phyloP scores from a whole-genome alignment of 2,329 filamentous ascomycete species.

The Polytolypa hystricis region DNA sequence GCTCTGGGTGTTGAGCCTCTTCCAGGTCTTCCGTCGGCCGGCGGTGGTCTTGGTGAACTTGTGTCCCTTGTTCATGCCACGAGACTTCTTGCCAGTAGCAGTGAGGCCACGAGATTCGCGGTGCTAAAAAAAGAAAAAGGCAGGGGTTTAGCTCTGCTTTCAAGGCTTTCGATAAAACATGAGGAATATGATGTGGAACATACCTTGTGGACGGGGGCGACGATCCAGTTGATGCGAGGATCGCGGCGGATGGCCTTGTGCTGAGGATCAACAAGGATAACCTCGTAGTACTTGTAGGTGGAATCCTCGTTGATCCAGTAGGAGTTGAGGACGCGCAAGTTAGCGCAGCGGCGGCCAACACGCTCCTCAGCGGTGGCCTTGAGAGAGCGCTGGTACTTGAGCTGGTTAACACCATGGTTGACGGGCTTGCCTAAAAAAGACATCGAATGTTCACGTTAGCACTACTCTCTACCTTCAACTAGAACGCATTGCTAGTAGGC shows the following conservation, averaged over 20 bases:
- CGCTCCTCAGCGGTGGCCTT: constrained; percentile 97
- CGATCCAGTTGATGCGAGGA: constrained; percentile 99
- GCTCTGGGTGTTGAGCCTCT: constrained; percentile 98
- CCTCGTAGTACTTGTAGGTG: constrained; percentile 99
- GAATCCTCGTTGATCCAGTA: constrained; percentile 99
- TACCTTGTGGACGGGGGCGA: constrained; percentile 95
- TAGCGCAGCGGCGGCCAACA: constrained; percentile 97
- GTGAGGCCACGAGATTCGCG: constrained; percentile 96
- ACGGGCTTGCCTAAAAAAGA: constrained; percentile 79
- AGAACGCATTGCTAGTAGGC: not conserved
- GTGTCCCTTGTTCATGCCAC: constrained; percentile 98
- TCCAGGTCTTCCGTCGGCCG: constrained; percentile 99
- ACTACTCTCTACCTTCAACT: not conserved
- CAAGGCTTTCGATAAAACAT: not conserved
- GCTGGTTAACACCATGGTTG: constrained; percentile 99
- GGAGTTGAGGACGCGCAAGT: constrained; percentile 98
- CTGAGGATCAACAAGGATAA: constrained; percentile 98
- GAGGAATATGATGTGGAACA: no score
- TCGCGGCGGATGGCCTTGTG: constrained; percentile 99
- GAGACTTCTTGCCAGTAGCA: constrained; percentile 97
- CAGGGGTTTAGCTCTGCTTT: constrained; percentile 14
- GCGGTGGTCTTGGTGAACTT: constrained; percentile 97
- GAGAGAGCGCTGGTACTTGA: constrained; percentile 99
- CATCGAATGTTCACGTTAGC: constrained; percentile 1
- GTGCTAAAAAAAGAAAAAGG: constrained; percentile 47